These are phyloP conservation scores for Euphorbia peplus DNA, from an alignment of 345 rosid genomes.

Conservation along the genomic window DNA sequence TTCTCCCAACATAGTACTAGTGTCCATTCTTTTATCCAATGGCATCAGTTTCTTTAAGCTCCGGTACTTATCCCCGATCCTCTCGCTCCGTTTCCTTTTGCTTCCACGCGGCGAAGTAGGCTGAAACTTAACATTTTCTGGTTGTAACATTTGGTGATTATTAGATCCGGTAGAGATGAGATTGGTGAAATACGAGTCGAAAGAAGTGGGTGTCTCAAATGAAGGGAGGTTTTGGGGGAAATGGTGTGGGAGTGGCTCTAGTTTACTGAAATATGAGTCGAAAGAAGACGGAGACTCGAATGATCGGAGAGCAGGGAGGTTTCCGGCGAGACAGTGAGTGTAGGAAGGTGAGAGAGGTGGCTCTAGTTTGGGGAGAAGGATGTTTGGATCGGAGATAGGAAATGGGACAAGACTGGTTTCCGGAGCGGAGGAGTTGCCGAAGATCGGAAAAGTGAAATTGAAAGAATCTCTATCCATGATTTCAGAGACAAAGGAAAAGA, in stretches of 20 bases:
- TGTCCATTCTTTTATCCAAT: constrained; percentile 51
- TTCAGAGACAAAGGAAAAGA: background rate
- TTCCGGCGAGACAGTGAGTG: background rate
- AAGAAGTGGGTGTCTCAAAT: too few species aligned
- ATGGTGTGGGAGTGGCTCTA: too few species aligned
- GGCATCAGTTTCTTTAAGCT: constrained; percentile 60
- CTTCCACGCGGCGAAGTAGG: too few species aligned
- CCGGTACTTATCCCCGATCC: constrained; percentile 44
- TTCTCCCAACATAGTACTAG: constrained; percentile 48
- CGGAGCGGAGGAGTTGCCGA: background rate
- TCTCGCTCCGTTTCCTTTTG: constrained; percentile 23
- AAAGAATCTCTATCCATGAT: constrained; percentile 18
- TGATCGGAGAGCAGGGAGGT: constrained; percentile 10
- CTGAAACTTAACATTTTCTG: background rate
- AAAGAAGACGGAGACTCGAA: background rate
- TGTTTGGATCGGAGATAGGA: background rate
- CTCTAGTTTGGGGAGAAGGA: background rate
- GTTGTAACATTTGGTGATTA: background rate
- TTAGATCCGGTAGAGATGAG: background rate
- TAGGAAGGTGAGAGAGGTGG: background rate
- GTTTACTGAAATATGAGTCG: too few species aligned
- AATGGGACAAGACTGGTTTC: constrained; percentile 12
- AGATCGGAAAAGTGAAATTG: background rate
- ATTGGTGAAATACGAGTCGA: constrained; percentile 4
- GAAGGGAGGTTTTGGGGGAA: too few species aligned